A percentile compares a stretch with the other conserved stretches of the same genome.
These are phyloP conservation scores for Rhynchospora tenuis DNA, from an alignment of 176 grass and related monocot genomes.

Conservation along the genomic window DNA sequence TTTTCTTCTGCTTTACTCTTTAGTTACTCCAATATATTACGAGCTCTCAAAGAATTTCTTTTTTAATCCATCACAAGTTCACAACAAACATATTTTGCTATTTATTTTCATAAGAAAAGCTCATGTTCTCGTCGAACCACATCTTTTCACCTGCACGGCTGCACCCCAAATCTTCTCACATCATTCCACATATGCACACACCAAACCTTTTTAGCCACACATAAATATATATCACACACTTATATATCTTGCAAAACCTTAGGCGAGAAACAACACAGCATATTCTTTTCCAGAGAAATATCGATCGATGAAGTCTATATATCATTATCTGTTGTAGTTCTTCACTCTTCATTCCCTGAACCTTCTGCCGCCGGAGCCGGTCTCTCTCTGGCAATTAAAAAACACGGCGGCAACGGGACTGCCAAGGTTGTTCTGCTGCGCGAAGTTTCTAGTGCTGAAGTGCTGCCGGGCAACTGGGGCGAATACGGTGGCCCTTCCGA, in stretches of 20 bases:
- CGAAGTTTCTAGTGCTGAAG: conserved; percentile 59
- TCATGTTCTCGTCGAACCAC: too few relatives aligned
- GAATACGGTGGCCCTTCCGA: conserved; percentile 53
- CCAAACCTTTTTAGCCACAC: background rate
- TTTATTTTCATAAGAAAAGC: too few relatives aligned
- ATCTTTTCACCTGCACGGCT: background rate
- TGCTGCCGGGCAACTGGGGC: conserved; percentile 51
- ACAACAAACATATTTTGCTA: background rate
- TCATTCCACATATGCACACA: background rate
- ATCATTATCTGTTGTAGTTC: conserved; percentile 17
- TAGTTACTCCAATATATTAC: background rate
- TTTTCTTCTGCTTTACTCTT: background rate
- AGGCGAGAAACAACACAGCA: background rate
- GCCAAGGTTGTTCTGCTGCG: conserved; percentile 51
- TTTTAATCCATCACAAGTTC: background rate
- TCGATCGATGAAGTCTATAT: too few relatives aligned
- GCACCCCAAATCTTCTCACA: background rate
- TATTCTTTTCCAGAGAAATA: background rate
- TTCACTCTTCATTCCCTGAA: conserved; percentile 32
- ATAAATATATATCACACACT: background rate
- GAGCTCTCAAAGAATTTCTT: background rate
- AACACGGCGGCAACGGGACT: conserved; percentile 49
- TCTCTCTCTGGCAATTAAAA: conserved; percentile 77
- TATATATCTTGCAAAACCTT: background rate
- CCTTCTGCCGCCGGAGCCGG: conserved; percentile 61